A percentile compares a stretch with the other conserved stretches of the same genome.
phyloP scores from a whole-genome alignment of 257 asterid genomes.

The Parsonsia alboflavescens region DNA sequence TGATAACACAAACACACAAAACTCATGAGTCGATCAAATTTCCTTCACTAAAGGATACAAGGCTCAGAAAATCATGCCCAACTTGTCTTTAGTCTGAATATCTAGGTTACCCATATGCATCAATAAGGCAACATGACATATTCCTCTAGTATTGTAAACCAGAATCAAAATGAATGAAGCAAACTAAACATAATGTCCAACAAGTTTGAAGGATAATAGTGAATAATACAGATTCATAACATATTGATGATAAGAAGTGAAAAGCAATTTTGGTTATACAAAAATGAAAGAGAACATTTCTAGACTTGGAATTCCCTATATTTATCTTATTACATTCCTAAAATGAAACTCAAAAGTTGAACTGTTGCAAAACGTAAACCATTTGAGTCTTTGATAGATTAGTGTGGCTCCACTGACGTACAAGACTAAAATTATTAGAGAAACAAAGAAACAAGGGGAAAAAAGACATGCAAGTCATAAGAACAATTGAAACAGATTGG shows the following conservation, averaged over 20 bases:
- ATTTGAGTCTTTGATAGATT: background rate
- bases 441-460: no score
- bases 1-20: background rate
- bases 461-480: background rate
- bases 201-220: background rate
- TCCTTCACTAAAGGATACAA: background rate
- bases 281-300: background rate
- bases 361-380: background rate
- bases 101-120: background rate
- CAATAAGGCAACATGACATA: background rate
- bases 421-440: background rate
- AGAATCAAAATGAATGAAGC: background rate
- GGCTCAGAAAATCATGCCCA: background rate
- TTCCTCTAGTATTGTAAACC: background rate
- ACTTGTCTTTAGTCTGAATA: background rate
- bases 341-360: background rate
- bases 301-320: background rate
- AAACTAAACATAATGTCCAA: background rate
- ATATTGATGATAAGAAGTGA: background rate
- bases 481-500: background rate
- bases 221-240: background rate
- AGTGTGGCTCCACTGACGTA: background rate
- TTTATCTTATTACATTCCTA: background rate
- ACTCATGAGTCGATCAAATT: background rate
- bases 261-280: background rate